Evolutionary conservation across 257 asterid species (phyloP).

Genomic region (Fraxinus cuspidata): DNA sequence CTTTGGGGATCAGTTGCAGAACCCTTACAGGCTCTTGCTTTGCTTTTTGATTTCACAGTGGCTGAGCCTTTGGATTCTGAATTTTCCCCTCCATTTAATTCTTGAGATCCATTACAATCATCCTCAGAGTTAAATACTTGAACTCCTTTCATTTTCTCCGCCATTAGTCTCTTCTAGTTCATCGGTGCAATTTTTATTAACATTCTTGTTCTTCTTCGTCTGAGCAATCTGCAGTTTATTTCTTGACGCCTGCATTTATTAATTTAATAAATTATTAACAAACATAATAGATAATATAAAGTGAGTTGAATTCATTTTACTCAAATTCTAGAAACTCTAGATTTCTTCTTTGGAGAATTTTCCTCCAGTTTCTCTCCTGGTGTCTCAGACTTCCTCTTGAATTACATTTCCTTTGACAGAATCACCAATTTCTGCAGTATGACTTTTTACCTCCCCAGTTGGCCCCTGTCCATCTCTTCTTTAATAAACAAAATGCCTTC

Average conservation of each 20-base stretch:
- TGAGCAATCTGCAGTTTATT: slow-evolving; percentile 23
- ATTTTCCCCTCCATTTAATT: slow-evolving; percentile 36
- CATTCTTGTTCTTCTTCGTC: slow-evolving; percentile 52
- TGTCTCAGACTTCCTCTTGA: slow-evolving; percentile 44
- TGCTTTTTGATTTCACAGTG: slow-evolving; percentile 41
- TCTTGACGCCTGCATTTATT: slow-evolving; percentile 42
- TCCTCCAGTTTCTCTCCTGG: slow-evolving; percentile 13
- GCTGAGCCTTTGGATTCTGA: slow-evolving; percentile 33
- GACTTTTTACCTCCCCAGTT: background rate
- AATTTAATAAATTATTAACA: no score
- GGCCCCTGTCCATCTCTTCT: slow-evolving; percentile 31
- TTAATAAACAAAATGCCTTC: slow-evolving; percentile 30
- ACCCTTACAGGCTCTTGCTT: slow-evolving; percentile 59
- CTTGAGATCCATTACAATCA: slow-evolving; percentile 51
- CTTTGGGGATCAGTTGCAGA: slow-evolving; percentile 91
- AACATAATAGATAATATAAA: background rate
- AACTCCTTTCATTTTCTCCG: slow-evolving; percentile 37
- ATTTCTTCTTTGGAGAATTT: slow-evolving; percentile 47
- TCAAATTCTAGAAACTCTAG: slow-evolving; percentile 48
- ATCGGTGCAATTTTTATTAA: slow-evolving; percentile 13
- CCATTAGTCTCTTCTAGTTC: slow-evolving; percentile 47
- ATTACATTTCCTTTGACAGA: slow-evolving; percentile 33
- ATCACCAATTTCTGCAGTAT: slow-evolving; percentile 4
- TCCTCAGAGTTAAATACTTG: slow-evolving; percentile 57
- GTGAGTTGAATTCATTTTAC: slow-evolving; percentile 6